Evolutionary conservation across 768 basidiomycete species (phyloP).

Genomic region (Flagelloscypha sp.): DNA sequence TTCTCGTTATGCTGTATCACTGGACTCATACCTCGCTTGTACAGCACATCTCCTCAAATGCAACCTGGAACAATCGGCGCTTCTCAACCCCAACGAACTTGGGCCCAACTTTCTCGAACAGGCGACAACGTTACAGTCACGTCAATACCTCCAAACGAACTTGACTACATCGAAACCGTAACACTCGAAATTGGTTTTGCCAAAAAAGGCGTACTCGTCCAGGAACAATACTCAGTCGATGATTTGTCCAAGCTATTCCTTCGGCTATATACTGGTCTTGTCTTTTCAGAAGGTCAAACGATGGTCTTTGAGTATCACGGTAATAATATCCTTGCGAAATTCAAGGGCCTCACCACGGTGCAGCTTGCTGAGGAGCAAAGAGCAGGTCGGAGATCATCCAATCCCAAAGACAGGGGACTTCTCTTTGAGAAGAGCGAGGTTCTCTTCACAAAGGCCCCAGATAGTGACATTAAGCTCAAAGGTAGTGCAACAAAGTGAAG

Average conservation of each 20-base stretch:
- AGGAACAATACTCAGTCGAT: conserved; percentile 77
- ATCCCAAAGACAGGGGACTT: conserved; percentile 49
- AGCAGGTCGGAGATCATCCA: conserved; percentile 21
- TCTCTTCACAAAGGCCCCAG: conserved; percentile 76
- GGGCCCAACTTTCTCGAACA: conserved; percentile 75
- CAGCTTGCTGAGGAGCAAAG: conserved; percentile 60
- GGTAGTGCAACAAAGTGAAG: conserved; percentile 81
- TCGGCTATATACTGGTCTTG: conserved; percentile 62
- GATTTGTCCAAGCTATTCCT: conserved; percentile 74
- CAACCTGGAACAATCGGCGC: conserved; percentile 66
- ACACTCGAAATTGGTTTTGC: conserved; percentile 74
- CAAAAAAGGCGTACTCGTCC: conserved; percentile 42
- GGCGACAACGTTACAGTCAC: conserved; percentile 75
- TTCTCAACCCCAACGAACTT: conserved; percentile 73
- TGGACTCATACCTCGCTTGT: neutral
- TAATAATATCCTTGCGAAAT: conserved; percentile 63
- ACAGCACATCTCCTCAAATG: conserved; percentile 26
- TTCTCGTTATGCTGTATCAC: neutral
- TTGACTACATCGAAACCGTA: conserved; percentile 64
- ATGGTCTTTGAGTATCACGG: conserved; percentile 87
- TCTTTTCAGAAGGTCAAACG: conserved; percentile 61
- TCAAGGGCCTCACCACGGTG: conserved; percentile 51
- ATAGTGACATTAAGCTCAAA: conserved; percentile 82
- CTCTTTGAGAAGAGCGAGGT: conserved; percentile 91
- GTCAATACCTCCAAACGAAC: conserved; percentile 44